Base-by-base conservation (phyloP, 2,329 filamentous ascomycete genomes). In the Cladophialophora psammophila region DNA sequence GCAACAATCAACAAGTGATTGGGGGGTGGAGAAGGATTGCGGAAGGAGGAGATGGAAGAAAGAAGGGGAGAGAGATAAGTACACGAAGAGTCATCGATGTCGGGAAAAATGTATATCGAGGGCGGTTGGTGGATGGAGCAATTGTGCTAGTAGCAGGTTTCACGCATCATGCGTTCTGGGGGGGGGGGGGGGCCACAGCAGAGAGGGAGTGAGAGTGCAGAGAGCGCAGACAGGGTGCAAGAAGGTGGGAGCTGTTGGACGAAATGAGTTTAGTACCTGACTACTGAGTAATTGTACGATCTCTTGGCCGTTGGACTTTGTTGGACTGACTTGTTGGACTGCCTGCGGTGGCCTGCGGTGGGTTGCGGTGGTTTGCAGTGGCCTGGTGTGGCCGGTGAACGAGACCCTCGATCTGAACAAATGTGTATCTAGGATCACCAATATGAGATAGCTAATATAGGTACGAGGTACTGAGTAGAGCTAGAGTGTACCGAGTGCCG, bases 21-120 rank as follows among this genome's bases (percentile, higher is more conserved):
- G 10, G 20, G 20, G 18, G 50, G 55, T 59, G 59, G 57, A 56
- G 40, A 58, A 58, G 60, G 58, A 15, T n/a, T 48, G 38, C 7
- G 32, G 8, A 52, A 63, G 58, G 20, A 59, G 48, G 55, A 59
- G 66, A 65, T 48, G 59, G 45, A 50, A 60, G 54, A 45, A 48
- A 48, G 42, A 59, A 57, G 63, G 59, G 38, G 52, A 54, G 45
- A 58, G 54, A 40, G 26, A 54, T 31, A 52, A 52, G 40, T 50
- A 50, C 45, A 26, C 31, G 59, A 48, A 65, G 56, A 56, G 63
- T 52, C 45, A 60, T 42, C 48, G 45, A 65, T 45, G 56, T 36
- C 60, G 35, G 52, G 54, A 35, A 50, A 48, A 35, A 52, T 52
- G 59, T 18, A 50, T 50, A 50, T 50, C 45, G 45, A 50, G 45